A percentile compares a stretch with the other conserved stretches of the same genome.
These are phyloP conservation scores for Cynara cardunculus DNA, from an alignment of 129 eudicot genomes.

Conservation along the genomic window DNA sequence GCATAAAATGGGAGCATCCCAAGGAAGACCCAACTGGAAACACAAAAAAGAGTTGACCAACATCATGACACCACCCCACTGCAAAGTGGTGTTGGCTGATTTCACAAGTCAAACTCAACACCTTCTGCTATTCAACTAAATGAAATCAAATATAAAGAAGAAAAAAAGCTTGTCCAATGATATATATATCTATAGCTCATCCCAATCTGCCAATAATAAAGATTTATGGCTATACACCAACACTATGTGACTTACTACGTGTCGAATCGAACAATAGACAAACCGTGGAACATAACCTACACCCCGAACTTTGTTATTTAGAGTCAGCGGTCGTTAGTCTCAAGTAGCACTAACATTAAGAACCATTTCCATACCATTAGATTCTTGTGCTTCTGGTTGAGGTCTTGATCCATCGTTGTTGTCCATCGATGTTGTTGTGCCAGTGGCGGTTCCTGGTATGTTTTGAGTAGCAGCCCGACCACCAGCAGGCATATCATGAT, in stretches of 20 bases:
- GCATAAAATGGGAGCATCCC: constrained; percentile 4
- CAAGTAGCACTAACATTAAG: constrained; percentile 56
- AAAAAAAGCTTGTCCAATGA: constrained; percentile 18
- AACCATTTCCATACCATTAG: constrained; percentile 39
- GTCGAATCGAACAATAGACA: background rate
- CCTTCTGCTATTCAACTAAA: background rate
- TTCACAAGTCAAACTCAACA: constrained; percentile 11
- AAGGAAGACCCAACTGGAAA: constrained; percentile 4
- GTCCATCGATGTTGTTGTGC: constrained; percentile 11
- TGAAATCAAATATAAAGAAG: background rate
- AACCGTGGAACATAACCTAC: background rate
- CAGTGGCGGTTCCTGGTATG: constrained; percentile 22
- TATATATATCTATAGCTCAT: constrained; percentile 31
- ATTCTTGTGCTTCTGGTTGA: constrained; percentile 36
- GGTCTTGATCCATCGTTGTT: constrained; percentile 47
- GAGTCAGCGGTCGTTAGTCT: background rate
- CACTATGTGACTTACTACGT: constrained; percentile 32
- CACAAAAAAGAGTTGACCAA: constrained; percentile 18
- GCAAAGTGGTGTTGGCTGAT: constrained; percentile 7
- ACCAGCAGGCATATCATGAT: constrained; percentile 55
- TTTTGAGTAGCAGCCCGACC: constrained; percentile 48
- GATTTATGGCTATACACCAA: constrained; percentile 28
- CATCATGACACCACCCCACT: background rate
- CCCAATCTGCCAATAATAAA: constrained; percentile 33
- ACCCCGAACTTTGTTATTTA: background rate